Evolutionary conservation across 495 filamentous ascomycete species (phyloP).

Genomic region (Neohortaea acidophila): DNA sequence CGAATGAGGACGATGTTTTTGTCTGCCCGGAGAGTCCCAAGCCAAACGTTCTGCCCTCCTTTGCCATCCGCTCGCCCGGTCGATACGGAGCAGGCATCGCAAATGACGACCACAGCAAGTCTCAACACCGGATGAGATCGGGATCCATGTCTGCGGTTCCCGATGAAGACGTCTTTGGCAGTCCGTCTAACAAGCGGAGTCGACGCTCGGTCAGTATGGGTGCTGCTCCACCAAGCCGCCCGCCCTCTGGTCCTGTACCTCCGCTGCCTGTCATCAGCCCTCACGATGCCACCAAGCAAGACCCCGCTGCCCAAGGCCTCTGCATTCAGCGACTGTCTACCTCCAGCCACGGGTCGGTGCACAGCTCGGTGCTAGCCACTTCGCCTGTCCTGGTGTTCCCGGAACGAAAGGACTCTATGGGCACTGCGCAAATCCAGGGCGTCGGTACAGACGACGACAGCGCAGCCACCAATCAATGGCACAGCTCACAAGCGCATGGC

Average conservation of each 20-base stretch:
- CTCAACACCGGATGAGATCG: too few relatives aligned
- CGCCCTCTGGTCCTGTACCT: constrained; percentile 17
- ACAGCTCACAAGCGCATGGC: constrained; percentile 2
- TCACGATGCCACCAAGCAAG: constrained; percentile 2
- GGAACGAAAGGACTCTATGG: constrained; percentile 1
- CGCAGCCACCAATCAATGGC: constrained; percentile 10
- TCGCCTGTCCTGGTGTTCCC: constrained; percentile 6
- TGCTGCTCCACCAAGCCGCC: constrained; percentile 8
- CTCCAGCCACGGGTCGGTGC: constrained; percentile 15
- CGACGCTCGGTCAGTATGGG: constrained; percentile 17
- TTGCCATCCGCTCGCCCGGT: constrained; percentile 11
- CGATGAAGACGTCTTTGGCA: background rate
- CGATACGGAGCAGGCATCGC: constrained; percentile 11
- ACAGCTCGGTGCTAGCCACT: constrained; percentile 16
- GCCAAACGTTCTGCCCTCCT: constrained; percentile 10
- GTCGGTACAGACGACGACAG: constrained; percentile 10
- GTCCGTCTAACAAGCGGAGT: background rate
- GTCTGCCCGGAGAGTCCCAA: constrained; percentile 10
- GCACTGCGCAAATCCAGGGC: constrained; percentile 8
- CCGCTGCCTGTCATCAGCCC: constrained; percentile 10
- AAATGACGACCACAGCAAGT: constrained; percentile 2
- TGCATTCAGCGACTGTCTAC: constrained; percentile 9
- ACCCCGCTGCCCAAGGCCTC: constrained; percentile 4
- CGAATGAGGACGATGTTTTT: constrained; percentile 12
- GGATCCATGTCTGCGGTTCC: constrained; percentile 13